These are phyloP conservation scores for Chaetoceros tenuissimus DNA, from an alignment of 108 stramenopile genomes.

Conservation along the genomic window DNA sequence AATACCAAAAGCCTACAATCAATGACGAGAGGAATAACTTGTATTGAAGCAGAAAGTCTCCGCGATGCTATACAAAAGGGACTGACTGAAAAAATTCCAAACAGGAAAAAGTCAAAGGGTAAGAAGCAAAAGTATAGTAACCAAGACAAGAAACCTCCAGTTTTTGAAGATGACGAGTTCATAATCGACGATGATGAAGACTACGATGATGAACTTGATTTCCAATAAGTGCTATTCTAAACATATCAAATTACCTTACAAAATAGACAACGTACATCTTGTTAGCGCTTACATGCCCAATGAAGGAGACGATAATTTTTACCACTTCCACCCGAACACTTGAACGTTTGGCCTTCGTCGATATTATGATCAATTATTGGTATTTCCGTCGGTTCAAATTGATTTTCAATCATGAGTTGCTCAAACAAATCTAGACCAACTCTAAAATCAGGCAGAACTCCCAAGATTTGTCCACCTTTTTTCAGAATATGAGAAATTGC, in stretches of 20 bases:
- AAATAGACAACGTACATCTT: no score
- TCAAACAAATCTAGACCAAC: constrained; percentile 10
- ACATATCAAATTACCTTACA: no score
- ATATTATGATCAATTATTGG: no score
- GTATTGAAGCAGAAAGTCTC: background rate
- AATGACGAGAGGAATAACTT: constrained; percentile 3
- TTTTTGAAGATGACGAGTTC: constrained; percentile 13
- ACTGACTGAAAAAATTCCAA: background rate
- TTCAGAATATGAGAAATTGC: constrained; percentile 1
- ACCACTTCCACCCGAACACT: no score
- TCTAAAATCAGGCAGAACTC: constrained; percentile 9
- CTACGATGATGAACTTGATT: constrained; percentile 19
- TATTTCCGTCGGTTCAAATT: background rate
- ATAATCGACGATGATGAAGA: constrained; percentile 12
- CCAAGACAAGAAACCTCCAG: constrained; percentile 1
- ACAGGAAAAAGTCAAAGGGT: background rate
- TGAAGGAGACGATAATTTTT: no score
- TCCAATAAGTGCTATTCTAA: no score
- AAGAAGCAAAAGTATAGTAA: constrained; percentile 7
- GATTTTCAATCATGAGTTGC: constrained; percentile 2
- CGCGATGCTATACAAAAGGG: background rate
- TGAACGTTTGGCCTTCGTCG: no score
- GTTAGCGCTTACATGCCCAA: no score
- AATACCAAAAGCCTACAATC: background rate
- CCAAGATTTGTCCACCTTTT: constrained; percentile 2